Base-by-base conservation (phyloP, 164 flowering plant species). In the Taxillus chinensis region DNA sequence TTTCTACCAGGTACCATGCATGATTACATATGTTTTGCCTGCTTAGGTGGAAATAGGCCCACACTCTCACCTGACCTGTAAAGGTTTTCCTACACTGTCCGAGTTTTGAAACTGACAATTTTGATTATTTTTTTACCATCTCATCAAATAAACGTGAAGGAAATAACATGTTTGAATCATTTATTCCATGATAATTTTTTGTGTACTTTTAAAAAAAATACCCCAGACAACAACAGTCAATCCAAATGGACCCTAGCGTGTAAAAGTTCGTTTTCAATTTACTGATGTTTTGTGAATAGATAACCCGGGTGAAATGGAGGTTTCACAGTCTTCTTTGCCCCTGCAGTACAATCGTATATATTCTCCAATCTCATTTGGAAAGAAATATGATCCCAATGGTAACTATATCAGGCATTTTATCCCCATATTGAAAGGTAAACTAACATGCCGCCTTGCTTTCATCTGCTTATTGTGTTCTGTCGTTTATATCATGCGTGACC, bases 341-440 rank as follows among this genome's bases (percentile, higher is more conserved):
- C 48, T 56, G 14, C 89, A 92, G 98, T 92, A 90, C 60, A 79
- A 92, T 50, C 92, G 98, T 7, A 75, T 90, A 57, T 92, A 90
- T 69, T 92, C 98, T 15, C 96, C 98, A 14, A 79, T 76, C 64
- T 73, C 96, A 45, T 92, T 92, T 73, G 96, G 96, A 54, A 90
- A 90, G 84, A 92, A 90, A 61, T 92, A 92, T 61, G 98, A 92
- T 61, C 96, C 96, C 2, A 71, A 77, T 71, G 96, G 96, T 4
- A 72, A 74, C 27, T 92, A 74, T 57, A 79, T 90, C 41, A 79
- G 92, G 69, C 87, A 88, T 73, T 92, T 92, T 76, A 81, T 92
- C 49, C 96, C 98, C 7, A 67, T 83, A 8, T 65, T 92, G 63
- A 90, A 79, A 84, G 96, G 96, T 90, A 73, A 14, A 45, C 41